These are phyloP conservation scores for Thelephora ganbajun DNA, from an alignment of 768 basidiomycete species.

Conservation along the genomic window DNA sequence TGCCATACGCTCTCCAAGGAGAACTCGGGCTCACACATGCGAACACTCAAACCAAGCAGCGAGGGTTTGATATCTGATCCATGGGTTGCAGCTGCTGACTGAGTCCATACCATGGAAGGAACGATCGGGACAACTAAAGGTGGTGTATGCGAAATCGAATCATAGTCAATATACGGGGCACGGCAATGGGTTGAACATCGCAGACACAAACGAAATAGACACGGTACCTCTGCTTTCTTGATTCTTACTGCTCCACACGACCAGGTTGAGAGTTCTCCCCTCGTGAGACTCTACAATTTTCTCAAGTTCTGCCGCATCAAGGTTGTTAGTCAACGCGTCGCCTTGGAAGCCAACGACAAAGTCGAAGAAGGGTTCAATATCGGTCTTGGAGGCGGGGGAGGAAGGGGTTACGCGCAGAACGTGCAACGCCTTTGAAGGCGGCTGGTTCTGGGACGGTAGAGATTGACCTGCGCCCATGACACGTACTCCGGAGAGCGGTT, in stretches of 20 bases:
- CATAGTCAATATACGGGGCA: too few species aligned
- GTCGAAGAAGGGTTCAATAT: conserved; percentile 90
- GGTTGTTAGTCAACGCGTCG: conserved; percentile 32
- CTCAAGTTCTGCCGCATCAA: conserved; percentile 63
- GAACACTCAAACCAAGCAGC: conserved; percentile 85
- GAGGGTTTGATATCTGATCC: conserved; percentile 55
- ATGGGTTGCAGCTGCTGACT: conserved; percentile 23
- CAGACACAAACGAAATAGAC: not conserved
- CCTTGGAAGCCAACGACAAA: conserved; percentile 89
- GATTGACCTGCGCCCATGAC: conserved; percentile 69
- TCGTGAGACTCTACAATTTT: conserved; percentile 76
- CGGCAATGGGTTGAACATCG: not conserved
- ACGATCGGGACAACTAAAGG: conserved; percentile 63
- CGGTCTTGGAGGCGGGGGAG: conserved; percentile 78
- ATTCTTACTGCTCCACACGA: conserved; percentile 78
- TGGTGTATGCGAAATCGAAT: not conserved
- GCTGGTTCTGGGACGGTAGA: conserved; percentile 26
- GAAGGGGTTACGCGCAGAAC: conserved; percentile 80
- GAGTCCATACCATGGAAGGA: conserved; percentile 79
- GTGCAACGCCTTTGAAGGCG: conserved; percentile 59
- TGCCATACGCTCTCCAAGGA: conserved; percentile 96
- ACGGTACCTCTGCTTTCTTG: conserved; percentile 52
- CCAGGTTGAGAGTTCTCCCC: conserved; percentile 48
- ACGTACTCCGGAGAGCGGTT: not conserved
- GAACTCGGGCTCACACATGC: conserved; percentile 81